Percentiles rank a stretch among this genome's conserved stretches.
phyloP scores from a whole-genome alignment of 2,329 filamentous ascomycete genomes.

The Teratosphaeria zuluensis region DNA sequence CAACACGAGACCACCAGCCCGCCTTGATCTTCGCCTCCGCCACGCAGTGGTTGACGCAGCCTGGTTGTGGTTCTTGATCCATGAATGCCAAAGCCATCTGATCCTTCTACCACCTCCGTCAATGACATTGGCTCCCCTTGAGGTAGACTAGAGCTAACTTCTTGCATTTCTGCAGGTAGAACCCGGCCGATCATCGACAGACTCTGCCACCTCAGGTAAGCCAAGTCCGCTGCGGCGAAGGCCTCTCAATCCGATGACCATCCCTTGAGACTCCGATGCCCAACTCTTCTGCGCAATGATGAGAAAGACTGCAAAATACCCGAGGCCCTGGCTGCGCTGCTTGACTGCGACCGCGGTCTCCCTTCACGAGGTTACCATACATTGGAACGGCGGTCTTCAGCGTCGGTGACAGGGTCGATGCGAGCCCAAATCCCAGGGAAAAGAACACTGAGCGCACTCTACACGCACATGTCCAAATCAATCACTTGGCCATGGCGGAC shows the following conservation, averaged over 20 bases:
- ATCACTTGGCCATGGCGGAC: too few species aligned
- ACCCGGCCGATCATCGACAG: neutral
- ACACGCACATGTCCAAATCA: too few species aligned
- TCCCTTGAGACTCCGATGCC: too few species aligned
- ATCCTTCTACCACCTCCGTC: neutral
- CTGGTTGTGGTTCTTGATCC: neutral
- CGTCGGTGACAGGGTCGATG: too few species aligned
- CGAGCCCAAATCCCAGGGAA: too few species aligned
- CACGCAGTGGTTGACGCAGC: neutral
- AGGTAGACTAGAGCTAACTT: neutral
- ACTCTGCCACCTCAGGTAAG: neutral
- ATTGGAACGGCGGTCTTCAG: too few species aligned
- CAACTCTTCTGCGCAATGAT: neutral
- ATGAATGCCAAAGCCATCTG: neutral
- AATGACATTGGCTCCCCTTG: too few species aligned
- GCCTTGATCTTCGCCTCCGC: neutral
- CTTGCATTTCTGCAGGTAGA: neutral
- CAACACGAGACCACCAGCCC: neutral
- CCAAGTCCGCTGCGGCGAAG: neutral
- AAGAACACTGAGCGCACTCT: too few species aligned
- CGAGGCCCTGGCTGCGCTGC: neutral
- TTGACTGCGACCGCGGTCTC: neutral
- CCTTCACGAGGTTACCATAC: too few species aligned
- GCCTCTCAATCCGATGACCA: neutral
- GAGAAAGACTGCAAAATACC: neutral